phyloP scores from a whole-genome alignment of 2,329 filamentous ascomycete genomes.

The Phoma sp. region DNA sequence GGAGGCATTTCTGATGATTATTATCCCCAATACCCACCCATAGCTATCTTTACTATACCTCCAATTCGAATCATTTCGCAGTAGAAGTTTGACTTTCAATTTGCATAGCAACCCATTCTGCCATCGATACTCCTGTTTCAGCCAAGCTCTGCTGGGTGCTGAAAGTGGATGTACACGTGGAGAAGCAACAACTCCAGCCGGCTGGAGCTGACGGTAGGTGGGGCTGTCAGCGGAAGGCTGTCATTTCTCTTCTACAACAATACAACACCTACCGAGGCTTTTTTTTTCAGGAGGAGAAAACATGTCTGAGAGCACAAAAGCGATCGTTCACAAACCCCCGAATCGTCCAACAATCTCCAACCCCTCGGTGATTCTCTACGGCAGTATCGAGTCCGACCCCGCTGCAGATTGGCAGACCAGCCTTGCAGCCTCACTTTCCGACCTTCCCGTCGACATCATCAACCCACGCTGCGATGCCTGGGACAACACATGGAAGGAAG shows the following conservation, averaged over 20 bases:
- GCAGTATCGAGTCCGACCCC: constrained; percentile 54
- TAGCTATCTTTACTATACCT: not conserved
- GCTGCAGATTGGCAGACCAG: constrained; percentile 58
- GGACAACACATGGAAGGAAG: constrained; percentile 64
- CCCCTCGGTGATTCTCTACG: constrained; percentile 62
- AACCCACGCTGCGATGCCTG: constrained; percentile 65
- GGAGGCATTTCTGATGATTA: not conserved
- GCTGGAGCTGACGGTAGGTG: not conserved
- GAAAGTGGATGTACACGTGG: too few species aligned
- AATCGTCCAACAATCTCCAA: constrained; percentile 19
- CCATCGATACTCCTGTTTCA: too few species aligned
- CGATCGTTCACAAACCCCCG: constrained; percentile 33
- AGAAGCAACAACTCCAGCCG: too few species aligned
- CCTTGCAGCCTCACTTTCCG: constrained; percentile 47
- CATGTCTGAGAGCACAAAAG: constrained; percentile 24
- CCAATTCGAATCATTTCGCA: not conserved
- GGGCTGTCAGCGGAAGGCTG: not conserved
- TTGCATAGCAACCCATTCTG: too few species aligned
- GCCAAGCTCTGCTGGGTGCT: too few species aligned
- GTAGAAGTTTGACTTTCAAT: not conserved
- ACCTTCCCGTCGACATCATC: constrained; percentile 60
- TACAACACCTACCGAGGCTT: not conserved
- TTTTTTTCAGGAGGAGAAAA: not conserved
- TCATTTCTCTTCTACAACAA: not conserved
- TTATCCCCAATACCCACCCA: not conserved